These are phyloP conservation scores for Lactarius hatsudake DNA, from an alignment of 768 basidiomycete genomes.

Conservation along the genomic window DNA sequence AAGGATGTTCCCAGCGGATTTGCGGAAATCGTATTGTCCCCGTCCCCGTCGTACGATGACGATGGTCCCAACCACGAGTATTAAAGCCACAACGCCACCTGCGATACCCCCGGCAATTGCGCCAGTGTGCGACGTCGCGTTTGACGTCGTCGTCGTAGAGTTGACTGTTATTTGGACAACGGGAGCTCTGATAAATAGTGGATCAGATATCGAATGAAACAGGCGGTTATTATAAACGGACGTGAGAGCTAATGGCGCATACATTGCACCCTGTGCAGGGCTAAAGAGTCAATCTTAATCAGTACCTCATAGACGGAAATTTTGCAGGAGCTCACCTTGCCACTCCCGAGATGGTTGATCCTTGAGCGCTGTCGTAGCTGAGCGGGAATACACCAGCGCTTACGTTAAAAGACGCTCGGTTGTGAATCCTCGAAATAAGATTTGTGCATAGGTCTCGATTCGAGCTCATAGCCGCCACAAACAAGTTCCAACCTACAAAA, in stretches of 20 bases:
- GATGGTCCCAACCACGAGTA: not conserved
- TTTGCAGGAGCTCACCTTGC: not conserved
- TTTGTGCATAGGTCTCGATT: not conserved
- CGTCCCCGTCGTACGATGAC: not conserved
- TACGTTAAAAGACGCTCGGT: not conserved
- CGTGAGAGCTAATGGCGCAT: not conserved
- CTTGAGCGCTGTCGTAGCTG: not conserved
- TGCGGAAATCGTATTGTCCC: not conserved
- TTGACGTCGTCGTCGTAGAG: not conserved
- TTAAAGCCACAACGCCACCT: not conserved
- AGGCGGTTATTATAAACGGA: not conserved
- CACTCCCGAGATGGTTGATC: not conserved
- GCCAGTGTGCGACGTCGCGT: not conserved
- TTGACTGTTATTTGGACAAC: not conserved
- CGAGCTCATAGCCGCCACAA: not conserved
- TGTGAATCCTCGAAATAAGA: not conserved
- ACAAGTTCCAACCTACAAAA: not conserved
- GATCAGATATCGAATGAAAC: not conserved
- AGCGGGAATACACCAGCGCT: not conserved
- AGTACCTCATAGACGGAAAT: not conserved
- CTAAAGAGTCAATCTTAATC: not conserved
- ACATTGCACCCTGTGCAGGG: not conserved
- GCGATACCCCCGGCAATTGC: not conserved
- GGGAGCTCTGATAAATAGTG: not conserved
- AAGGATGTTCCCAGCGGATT: not conserved